A percentile compares a stretch with the other conserved stretches of the same genome.
phyloP scores from a whole-genome alignment of 345 rosid genomes.

The Raphanus raphanistrum region DNA sequence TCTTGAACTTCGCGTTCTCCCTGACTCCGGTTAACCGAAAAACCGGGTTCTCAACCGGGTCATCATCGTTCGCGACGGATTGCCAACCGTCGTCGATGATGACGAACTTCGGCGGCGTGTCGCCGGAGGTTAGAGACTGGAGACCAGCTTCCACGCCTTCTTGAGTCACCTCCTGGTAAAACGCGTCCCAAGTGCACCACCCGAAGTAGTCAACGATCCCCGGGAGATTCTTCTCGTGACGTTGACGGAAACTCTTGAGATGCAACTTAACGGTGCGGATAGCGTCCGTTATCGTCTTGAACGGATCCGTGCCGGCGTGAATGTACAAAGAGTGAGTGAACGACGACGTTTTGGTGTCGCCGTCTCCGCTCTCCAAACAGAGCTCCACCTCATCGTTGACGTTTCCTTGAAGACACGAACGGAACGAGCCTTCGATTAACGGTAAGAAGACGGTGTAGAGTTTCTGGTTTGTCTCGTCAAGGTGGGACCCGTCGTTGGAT shows the following conservation, averaged over 20 bases:
- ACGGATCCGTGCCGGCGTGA: conserved; percentile 85
- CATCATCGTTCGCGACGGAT: conserved; percentile 61
- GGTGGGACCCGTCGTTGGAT: conserved; percentile 71
- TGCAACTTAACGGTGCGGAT: conserved; percentile 66
- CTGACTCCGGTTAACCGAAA: conserved; percentile 73
- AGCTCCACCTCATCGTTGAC: conserved; percentile 67
- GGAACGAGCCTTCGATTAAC: conserved; percentile 73
- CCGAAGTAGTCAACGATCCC: conserved; percentile 80
- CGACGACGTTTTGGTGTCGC: conserved; percentile 58
- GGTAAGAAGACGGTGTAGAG: conserved; percentile 88
- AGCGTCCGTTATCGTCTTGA: conserved; percentile 68
- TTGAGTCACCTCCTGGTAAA: conserved; percentile 87
- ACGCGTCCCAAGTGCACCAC: conserved; percentile 99
- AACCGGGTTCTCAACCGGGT: conserved; percentile 40
- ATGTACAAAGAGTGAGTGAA: conserved; percentile 65
- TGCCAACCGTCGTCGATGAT: conserved; percentile 99
- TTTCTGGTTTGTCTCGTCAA: conserved; percentile 58
- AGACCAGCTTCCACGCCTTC: conserved; percentile 92
- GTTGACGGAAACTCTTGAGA: conserved; percentile 74
- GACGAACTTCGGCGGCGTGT: conserved; percentile 79
- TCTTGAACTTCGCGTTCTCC: conserved; percentile 75
- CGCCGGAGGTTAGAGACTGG: conserved; percentile 62
- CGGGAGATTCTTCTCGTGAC: conserved; percentile 86
- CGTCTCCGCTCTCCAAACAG: conserved; percentile 92
- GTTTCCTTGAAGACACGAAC: conserved; percentile 80